Evolutionary conservation across 2,329 filamentous ascomycete species (phyloP).

Genomic region (Cytospora paraplurivora): DNA sequence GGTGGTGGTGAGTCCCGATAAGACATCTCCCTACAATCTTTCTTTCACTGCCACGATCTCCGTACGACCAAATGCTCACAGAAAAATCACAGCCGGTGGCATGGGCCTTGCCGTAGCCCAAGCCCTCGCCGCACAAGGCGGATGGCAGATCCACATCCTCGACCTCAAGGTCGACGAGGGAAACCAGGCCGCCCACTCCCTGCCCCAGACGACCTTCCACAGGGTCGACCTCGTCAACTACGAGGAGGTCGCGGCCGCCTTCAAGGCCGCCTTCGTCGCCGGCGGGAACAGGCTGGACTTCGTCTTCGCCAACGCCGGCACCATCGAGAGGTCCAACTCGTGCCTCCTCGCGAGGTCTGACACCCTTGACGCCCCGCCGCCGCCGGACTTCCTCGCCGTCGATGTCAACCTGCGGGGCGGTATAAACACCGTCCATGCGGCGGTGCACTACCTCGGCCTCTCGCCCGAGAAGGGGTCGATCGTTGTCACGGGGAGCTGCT

Average conservation of each 20-base stretch:
- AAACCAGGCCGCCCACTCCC: conserved; percentile 33
- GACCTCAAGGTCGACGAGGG: conserved; percentile 43
- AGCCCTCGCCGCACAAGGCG: conserved; percentile 39
- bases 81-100: conserved; percentile 39
- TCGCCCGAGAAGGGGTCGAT: conserved; percentile 24
- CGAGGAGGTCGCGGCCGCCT: conserved; percentile 32
- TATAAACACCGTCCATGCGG: conserved; percentile 26
- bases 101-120: conserved; percentile 47
- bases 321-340: conserved; percentile 46
- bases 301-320: conserved; percentile 52
- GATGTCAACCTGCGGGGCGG: conserved; percentile 27
- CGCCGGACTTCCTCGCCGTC: conserved; percentile 15
- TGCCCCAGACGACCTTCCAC: conserved; percentile 41
- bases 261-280: conserved; percentile 41
- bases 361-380: conserved; percentile 11
- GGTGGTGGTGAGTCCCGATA: conserved; percentile 14
- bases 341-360: conserved; percentile 31
- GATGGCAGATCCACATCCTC: conserved; percentile 44
- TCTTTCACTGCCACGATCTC: too few relatives aligned
- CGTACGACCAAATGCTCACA: neutral
- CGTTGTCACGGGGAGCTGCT: conserved; percentile 25
- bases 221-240: conserved; percentile 43
- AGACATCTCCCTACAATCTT: neutral
- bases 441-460: conserved; percentile 21
- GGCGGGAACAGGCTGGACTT: conserved; percentile 43